Percentiles rank a stretch among this genome's conserved stretches.
phyloP scores from a whole-genome alignment of 2,329 filamentous ascomycete genomes.

The Colletotrichum sp. region DNA sequence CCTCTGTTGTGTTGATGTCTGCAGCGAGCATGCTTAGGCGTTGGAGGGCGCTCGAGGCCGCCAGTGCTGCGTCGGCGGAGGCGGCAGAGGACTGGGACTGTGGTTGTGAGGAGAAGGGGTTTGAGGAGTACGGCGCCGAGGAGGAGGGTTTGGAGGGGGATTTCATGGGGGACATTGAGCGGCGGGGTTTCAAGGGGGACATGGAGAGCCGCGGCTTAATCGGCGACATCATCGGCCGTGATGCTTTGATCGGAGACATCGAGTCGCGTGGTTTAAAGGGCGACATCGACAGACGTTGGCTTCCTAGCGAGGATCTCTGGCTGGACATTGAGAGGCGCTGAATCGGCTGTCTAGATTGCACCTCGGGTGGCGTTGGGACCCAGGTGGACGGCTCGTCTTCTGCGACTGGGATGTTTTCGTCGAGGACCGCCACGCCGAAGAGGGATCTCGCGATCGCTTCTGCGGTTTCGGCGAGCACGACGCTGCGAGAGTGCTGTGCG shows the following conservation, averaged over 20 bases:
- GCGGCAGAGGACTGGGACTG: neutral
- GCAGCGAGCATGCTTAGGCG: slow-evolving; percentile 20
- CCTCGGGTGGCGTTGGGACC: slow-evolving; percentile 6
- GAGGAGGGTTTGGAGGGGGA: neutral
- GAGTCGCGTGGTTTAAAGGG: neutral
- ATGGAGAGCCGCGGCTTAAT: slow-evolving; percentile 4
- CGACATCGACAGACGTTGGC: neutral
- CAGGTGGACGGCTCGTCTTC: slow-evolving; percentile 5
- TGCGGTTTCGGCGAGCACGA: slow-evolving; percentile 18
- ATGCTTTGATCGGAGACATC: neutral
- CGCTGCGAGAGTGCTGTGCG: slow-evolving; percentile 9
- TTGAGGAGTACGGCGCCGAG: neutral
- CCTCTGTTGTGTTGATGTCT: neutral
- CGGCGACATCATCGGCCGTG: slow-evolving; percentile 3
- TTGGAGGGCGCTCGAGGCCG: slow-evolving; percentile 9
- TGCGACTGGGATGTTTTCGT: neutral
- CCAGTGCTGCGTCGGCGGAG: neutral
- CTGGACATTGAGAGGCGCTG: neutral
- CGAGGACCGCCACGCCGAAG: slow-evolving; percentile 15
- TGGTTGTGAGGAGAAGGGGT: neutral
- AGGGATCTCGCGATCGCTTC: slow-evolving; percentile 18
- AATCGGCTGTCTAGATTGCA: neutral
- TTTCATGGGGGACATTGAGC: neutral
- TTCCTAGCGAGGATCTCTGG: neutral
- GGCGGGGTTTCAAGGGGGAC: slow-evolving; percentile 6